Evolutionary conservation across 306 rosid genomes (phyloP).

Genomic region (Argentina anserina): DNA sequence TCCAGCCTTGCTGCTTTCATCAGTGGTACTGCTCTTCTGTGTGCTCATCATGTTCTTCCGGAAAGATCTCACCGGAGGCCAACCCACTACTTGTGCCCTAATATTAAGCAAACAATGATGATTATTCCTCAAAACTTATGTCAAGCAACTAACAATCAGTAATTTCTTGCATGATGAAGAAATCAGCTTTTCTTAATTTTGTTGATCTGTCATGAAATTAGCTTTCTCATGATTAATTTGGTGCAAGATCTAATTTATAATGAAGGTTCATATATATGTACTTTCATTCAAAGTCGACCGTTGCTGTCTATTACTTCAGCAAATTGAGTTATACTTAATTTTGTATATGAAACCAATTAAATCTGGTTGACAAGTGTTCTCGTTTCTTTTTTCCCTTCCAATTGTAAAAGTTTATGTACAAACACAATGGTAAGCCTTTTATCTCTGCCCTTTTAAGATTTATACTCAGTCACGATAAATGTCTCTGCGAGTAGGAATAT

Average conservation of each 20-base stretch:
- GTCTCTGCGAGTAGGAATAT: neutral
- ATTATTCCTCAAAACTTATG: neutral
- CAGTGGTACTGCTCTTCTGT: slow-evolving; percentile 40
- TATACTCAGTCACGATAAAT: neutral
- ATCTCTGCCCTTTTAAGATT: neutral
- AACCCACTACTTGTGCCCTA: slow-evolving; percentile 94
- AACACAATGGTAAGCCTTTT: neutral
- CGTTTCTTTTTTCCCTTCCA: neutral
- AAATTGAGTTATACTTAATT: neutral
- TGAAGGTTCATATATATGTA: neutral
- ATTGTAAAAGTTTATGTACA: neutral
- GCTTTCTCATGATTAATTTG: neutral
- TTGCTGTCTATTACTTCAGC: neutral
- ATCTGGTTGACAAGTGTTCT: neutral
- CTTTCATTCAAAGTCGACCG: neutral
- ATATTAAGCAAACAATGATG: neutral
- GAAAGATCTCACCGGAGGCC: slow-evolving; percentile 88
- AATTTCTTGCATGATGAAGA: neutral
- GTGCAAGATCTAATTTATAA: neutral
- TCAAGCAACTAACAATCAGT: neutral
- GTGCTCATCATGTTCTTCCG: slow-evolving; percentile 61
- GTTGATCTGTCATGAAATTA: no score
- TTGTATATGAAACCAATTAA: neutral
- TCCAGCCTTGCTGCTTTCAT: slow-evolving; percentile 32
- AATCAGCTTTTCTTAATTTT: neutral